Evolutionary conservation across 331 rosid genomes (phyloP), one percentile per base, ranked within the genome.

Genomic region (Phaseolus coccineus): DNA sequence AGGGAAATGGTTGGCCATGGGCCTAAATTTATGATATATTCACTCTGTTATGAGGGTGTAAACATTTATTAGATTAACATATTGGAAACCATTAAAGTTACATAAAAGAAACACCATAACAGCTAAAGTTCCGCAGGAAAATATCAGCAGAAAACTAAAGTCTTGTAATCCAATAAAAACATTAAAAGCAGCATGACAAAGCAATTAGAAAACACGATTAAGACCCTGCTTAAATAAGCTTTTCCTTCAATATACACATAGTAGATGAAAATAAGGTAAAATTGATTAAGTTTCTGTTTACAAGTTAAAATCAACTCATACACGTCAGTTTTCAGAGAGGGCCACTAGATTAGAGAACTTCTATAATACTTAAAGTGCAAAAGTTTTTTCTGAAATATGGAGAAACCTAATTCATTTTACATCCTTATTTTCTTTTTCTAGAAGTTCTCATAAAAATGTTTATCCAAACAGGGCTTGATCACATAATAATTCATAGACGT

Each of bases 401-500:
- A 28, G 65, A 58, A 58, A 24, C n/a, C 11, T 27, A 27, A 57
- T 9, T 25, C 35, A 59, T 59, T 59, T 30, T 30, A 4, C 4
- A 37, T 59, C 4, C 65, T 58, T 59, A 59, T 59, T 4, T 13
- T 30, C 4, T 30, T 59, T 57, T 28, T n/a, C 0, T 59, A 28
- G 6, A 14, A 30, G n/a, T 11, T 2, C 1, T 25, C 15, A 31
- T 5, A 0, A 39, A 1, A 14, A 59, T 3, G 40, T 59, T 59
- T 61, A 61, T 14, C 68, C 24, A 30, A 59, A 59, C 1, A 28
- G 66, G 19, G 39, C 40, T 19, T 14, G 58, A 57, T 35, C 77
- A 28, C 39, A 65, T 57, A 48, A 73, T 48, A 73, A 73, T 37
- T n/a, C 72, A 35, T 64, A 64, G 44, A 24, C 67, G 31, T 44